Evolutionary conservation across 176 grass and related monocot species (phyloP).

Genomic region (Carex myosuroides): DNA sequence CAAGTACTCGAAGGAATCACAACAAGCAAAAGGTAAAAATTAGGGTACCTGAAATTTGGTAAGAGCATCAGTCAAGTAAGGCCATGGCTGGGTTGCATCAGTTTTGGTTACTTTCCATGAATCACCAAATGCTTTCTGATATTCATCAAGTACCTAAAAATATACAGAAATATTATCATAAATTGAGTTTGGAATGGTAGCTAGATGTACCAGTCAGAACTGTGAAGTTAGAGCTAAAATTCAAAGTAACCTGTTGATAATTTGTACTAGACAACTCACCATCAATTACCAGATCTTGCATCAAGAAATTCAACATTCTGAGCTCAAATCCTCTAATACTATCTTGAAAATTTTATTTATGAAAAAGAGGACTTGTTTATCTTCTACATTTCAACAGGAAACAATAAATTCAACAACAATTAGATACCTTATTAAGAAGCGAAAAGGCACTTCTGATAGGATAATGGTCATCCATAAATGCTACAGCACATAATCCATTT

Average conservation of each 20-base stretch:
- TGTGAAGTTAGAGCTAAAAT: background rate
- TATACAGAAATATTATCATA: background rate
- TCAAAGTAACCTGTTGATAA: background rate
- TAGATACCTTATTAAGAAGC: constrained; percentile 67
- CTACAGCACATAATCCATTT: constrained; percentile 70
- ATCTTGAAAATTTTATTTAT: background rate
- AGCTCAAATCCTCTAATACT: background rate
- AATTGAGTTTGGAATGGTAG: background rate
- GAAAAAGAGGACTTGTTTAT: background rate
- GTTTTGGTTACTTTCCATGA: constrained; percentile 50
- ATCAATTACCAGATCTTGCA: background rate
- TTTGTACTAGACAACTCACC: background rate
- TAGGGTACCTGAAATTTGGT: constrained; percentile 79
- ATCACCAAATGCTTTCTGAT: constrained; percentile 93
- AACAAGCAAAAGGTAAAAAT: background rate
- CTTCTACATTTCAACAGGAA: background rate
- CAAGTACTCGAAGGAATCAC: background rate
- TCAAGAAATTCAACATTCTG: background rate
- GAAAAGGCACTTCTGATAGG: constrained; percentile 91
- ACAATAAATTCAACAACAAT: background rate
- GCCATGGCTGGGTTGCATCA: constrained; percentile 71
- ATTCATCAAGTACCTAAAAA: constrained; percentile 93
- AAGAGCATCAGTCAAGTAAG: constrained; percentile 74
- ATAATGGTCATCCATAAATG: constrained; percentile 98
- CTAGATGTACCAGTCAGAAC: background rate